phyloP scores from a whole-genome alignment of 768 basidiomycete genomes.

The Mycena capillaripes region DNA sequence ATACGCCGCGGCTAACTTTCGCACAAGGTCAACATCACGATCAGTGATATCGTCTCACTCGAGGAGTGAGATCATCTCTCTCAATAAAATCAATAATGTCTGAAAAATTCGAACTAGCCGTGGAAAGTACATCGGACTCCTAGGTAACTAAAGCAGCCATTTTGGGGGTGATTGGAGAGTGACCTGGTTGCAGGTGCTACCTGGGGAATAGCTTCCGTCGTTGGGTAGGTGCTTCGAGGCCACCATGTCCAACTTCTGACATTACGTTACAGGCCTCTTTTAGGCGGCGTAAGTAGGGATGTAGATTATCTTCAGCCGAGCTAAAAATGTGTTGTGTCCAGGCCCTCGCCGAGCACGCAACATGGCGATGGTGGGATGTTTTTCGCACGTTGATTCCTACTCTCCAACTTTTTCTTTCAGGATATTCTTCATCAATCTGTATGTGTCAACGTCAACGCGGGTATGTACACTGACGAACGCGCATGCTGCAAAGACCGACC shows the following conservation, averaged over 20 bases:
- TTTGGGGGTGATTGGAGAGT: no score
- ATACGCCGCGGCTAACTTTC: background rate
- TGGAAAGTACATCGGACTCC: conserved; percentile 81
- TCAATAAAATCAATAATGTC: background rate
- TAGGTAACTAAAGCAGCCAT: no score
- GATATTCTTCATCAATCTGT: conserved; percentile 87
- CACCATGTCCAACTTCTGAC: conserved; percentile 35
- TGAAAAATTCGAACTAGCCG: conserved; percentile 58
- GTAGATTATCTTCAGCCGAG: background rate
- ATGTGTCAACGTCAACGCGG: conserved; percentile 34
- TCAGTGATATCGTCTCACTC: conserved; percentile 87
- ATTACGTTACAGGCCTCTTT: conserved; percentile 79
- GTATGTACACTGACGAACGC: background rate
- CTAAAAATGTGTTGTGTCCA: conserved; percentile 39
- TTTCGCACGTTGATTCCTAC: background rate
- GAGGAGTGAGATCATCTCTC: conserved; percentile 70
- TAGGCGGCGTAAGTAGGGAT: conserved; percentile 77
- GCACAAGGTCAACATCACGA: conserved; percentile 75
- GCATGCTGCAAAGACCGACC: conserved; percentile 67
- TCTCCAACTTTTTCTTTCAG: conserved; percentile 44
- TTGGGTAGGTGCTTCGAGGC: conserved; percentile 40
- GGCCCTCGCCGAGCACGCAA: conserved; percentile 80
- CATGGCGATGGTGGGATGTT: conserved; percentile 79
- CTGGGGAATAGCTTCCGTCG: conserved; percentile 74
- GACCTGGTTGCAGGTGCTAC: conserved; percentile 59